Evolutionary conservation across 306 rosid genomes (phyloP).

Genomic region (Erythrophleum fordii): DNA sequence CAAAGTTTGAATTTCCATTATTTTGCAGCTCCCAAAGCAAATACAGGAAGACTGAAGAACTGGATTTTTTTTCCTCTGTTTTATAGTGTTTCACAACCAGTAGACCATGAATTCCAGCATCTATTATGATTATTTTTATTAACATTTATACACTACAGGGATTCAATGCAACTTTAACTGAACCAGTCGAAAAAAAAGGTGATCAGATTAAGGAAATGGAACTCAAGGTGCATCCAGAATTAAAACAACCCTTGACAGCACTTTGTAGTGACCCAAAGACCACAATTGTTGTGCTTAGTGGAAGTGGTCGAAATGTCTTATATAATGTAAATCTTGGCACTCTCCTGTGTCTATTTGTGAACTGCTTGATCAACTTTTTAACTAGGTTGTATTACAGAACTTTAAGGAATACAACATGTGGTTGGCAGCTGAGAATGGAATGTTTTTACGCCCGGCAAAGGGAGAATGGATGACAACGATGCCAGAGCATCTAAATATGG

Average conservation of each 20-base stretch:
- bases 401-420: conserved; percentile 80
- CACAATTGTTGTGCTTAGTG: conserved; percentile 90
- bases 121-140: background rate
- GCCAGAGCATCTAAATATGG: conserved; percentile 97
- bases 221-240: conserved; percentile 78
- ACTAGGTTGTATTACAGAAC: conserved; percentile 61
- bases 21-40: conserved; percentile 1
- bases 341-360: conserved; percentile 31
- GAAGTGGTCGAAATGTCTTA: conserved; percentile 72
- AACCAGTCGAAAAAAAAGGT: conserved; percentile 84
- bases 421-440: conserved; percentile 99
- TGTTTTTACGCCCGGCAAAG: conserved; percentile 75
- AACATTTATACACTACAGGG: conserved; percentile 59
- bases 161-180: conserved; percentile 90
- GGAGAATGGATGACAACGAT: conserved; percentile 99
- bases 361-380: conserved; percentile 32
- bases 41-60: background rate
- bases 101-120: conserved; percentile 23
- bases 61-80: background rate
- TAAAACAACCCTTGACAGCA: conserved; percentile 64
- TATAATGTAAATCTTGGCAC: conserved; percentile 63
- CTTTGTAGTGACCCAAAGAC: conserved; percentile 80
- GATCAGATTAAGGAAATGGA: conserved; percentile 93
- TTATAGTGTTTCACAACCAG: conserved; percentile 21
- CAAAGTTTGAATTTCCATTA: conserved; percentile 17